Evolutionary conservation across 2,329 filamentous ascomycete genomes (phyloP).

Genomic region (Coleophoma cylindrospora): DNA sequence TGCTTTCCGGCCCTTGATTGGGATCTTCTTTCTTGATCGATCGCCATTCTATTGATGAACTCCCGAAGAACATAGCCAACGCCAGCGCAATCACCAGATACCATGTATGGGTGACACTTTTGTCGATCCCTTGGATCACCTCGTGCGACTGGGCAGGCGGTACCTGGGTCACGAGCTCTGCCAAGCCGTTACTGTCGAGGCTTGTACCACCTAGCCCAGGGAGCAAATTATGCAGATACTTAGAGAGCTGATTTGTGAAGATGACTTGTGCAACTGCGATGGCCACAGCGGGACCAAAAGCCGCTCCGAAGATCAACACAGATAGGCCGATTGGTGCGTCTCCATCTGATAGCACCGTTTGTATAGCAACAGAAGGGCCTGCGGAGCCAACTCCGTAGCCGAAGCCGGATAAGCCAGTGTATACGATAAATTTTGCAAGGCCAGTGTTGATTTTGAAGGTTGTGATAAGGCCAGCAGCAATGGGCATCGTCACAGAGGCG

Average conservation of each 20-base stretch:
- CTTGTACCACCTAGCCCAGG: no score
- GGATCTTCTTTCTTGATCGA: no score
- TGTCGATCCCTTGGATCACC: no score
- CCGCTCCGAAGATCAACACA: constrained; percentile 29
- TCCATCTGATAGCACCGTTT: constrained; percentile 14
- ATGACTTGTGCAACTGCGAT: constrained; percentile 23
- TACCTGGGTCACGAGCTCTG: no score
- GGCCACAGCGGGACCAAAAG: constrained; percentile 30
- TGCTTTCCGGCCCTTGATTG: no score
- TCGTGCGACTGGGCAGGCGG: no score
- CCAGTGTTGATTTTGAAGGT: constrained; percentile 29
- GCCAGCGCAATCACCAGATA: no score
- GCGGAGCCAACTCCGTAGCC: constrained; percentile 25
- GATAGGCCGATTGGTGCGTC: constrained; percentile 26
- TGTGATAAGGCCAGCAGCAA: constrained; percentile 35
- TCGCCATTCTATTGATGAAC: no score
- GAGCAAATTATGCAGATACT: no score
- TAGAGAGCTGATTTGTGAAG: constrained; percentile 9
- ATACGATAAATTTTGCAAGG: constrained; percentile 29
- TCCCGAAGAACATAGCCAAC: no score
- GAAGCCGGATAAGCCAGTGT: constrained; percentile 21
- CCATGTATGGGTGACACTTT: no score
- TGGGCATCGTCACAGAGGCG: constrained; percentile 20
- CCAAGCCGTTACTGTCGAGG: no score
- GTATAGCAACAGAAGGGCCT: constrained; percentile 21